phyloP scores from a whole-genome alignment of 495 filamentous ascomycete species.

The Tricharina praecox region DNA sequence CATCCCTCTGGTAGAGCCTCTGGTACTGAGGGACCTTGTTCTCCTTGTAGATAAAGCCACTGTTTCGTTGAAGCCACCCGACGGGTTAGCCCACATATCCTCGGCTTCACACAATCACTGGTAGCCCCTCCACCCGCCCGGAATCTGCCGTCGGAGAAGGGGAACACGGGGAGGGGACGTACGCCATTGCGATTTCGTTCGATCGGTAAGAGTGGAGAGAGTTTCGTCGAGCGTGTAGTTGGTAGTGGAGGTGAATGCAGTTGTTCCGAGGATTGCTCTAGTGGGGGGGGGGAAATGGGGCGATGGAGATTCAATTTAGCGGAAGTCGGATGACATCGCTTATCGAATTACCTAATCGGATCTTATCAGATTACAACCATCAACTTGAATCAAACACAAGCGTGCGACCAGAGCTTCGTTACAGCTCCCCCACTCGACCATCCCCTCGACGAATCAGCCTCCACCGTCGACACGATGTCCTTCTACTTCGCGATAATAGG shows the following conservation, averaged over 20 bases:
- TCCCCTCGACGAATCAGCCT: background rate
- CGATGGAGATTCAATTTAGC: slow-evolving; percentile 4
- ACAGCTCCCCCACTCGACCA: background rate
- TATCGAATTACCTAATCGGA: slow-evolving; percentile 2
- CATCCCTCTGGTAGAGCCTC: slow-evolving; percentile 38
- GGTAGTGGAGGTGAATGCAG: slow-evolving; percentile 1
- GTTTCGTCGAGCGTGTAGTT: slow-evolving; percentile 3
- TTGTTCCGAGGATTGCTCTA: no score
- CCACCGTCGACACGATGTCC: slow-evolving; percentile 43
- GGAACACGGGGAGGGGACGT: slow-evolving; percentile 30
- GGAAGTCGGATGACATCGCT: slow-evolving; percentile 1
- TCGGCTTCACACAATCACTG: no score
- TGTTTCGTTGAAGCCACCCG: slow-evolving; percentile 2
- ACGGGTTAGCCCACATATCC: background rate
- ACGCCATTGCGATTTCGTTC: slow-evolving; percentile 32
- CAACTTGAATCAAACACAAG: no score
- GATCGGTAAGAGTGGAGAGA: slow-evolving; percentile 19
- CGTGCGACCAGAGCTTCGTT: no score
- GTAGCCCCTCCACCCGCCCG: background rate
- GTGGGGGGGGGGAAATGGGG: slow-evolving; percentile 5
- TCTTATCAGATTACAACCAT: slow-evolving; percentile 9
- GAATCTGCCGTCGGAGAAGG: background rate
- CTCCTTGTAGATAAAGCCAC: slow-evolving; percentile 43
- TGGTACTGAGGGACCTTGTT: slow-evolving; percentile 59
- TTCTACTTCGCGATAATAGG: slow-evolving; percentile 95